These are phyloP conservation scores for Solanum ahanhuiri DNA, from an alignment of 257 asterid species.

Conservation along the genomic window DNA sequence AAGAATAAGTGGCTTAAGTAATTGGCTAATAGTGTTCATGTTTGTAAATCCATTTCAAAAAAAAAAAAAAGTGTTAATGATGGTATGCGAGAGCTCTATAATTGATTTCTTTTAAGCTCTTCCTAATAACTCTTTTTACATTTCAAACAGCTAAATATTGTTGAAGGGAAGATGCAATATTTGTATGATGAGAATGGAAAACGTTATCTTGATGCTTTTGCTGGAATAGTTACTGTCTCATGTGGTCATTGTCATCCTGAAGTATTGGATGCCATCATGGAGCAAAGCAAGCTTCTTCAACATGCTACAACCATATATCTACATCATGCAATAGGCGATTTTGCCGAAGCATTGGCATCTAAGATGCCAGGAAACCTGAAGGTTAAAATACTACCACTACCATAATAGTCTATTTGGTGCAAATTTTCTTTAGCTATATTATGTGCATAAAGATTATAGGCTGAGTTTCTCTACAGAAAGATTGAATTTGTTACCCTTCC, in stretches of 20 bases:
- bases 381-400: conserved; percentile 17
- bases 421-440: not conserved
- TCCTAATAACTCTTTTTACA: not conserved
- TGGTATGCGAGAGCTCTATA: not conserved
- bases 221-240: conserved; percentile 92
- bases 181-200: conserved; percentile 77
- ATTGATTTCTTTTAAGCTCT: not conserved
- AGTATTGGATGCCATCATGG: conserved; percentile 48
- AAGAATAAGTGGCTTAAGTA: not conserved
- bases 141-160: conserved; percentile 64
- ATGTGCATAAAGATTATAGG: not conserved
- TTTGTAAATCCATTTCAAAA: not conserved
- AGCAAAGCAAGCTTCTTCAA: conserved; percentile 91
- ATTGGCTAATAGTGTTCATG: not conserved
- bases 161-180: conserved; percentile 97
- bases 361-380: conserved; percentile 92
- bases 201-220: conserved; percentile 94
- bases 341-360: conserved; percentile 80
- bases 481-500: not conserved
- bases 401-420: not conserved
- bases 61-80: not conserved
- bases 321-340: conserved; percentile 88
- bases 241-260: conserved; percentile 97
- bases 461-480: not conserved
- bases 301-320: conserved; percentile 88